phyloP scores from a whole-genome alignment of 805 yeast species.

The Schwanniomyces occidentalis region DNA sequence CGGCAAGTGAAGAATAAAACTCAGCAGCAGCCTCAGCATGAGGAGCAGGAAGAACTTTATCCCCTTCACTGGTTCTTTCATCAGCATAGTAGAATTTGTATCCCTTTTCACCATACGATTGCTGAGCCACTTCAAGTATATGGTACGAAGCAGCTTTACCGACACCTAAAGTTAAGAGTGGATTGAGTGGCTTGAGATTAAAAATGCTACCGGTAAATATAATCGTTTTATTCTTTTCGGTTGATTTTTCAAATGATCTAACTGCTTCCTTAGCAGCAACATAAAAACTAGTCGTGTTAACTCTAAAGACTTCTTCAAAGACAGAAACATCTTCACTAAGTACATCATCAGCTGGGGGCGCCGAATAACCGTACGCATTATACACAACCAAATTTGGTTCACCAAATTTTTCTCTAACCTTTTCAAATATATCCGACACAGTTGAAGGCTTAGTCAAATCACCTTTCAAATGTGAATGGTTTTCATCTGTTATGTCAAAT shows the following conservation, averaged over 20 bases:
- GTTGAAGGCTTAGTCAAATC: not conserved
- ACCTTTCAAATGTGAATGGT: slow-evolving; percentile 2
- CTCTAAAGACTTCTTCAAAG: not conserved
- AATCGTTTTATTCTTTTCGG: not conserved
- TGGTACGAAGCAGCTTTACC: slow-evolving; percentile 1
- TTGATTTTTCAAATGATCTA: slow-evolving; percentile 1
- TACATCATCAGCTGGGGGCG: not conserved
- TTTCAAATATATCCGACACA: not conserved
- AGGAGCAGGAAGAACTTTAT: slow-evolving; percentile 1
- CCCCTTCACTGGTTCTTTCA: slow-evolving; percentile 1
- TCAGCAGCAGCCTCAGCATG: slow-evolving; percentile 4
- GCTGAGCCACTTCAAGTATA: not conserved
- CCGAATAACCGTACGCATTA: not conserved
- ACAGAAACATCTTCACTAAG: not conserved
- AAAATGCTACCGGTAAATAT: slow-evolving; percentile 2
- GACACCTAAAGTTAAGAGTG: not conserved
- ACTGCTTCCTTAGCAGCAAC: slow-evolving; percentile 3
- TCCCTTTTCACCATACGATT: slow-evolving; percentile 1
- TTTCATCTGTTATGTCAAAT: not conserved
- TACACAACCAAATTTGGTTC: slow-evolving; percentile 4
- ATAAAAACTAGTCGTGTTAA: slow-evolving; percentile 2
- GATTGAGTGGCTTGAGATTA: not conserved
- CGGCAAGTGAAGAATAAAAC: slow-evolving; percentile 1
- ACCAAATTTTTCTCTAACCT: not conserved
- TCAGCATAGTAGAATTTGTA: slow-evolving; percentile 5